phyloP scores from a whole-genome alignment of 2,329 filamentous ascomycete species.

The Cryphonectria radicalis region DNA sequence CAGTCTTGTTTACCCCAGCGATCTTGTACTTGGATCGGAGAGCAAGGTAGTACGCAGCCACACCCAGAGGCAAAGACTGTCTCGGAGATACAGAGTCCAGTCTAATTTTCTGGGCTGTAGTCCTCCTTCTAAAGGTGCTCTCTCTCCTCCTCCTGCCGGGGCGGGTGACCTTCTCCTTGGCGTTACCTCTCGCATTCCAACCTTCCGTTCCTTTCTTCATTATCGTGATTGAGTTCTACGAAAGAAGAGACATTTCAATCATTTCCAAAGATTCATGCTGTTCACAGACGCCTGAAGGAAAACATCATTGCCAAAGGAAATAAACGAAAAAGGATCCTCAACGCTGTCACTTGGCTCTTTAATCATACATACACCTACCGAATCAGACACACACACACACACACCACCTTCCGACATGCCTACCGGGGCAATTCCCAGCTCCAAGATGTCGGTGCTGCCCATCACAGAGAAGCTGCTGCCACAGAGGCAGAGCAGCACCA shows the following conservation, averaged over 20 bases:
- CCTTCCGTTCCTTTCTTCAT: not conserved
- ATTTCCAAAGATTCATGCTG: not conserved
- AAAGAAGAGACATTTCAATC: too few relatives aligned
- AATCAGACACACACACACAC: not conserved
- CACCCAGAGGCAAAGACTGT: not conserved
- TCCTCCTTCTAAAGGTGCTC: not conserved
- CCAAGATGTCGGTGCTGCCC: conserved; percentile 26
- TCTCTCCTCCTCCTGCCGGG: not conserved
- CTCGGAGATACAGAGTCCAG: not conserved
- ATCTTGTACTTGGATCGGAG: not conserved
- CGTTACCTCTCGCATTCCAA: not conserved
- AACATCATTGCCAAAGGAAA: not conserved
- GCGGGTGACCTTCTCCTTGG: not conserved
- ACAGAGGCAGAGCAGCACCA: not conserved
- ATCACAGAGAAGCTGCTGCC: conserved; percentile 22
- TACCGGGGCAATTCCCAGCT: conserved; percentile 11
- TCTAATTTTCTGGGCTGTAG: not conserved
- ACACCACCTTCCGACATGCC: conserved; percentile 11
- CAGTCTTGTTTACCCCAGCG: not conserved
- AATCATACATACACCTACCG: too few relatives aligned
- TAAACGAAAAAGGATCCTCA: not conserved
- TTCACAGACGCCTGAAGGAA: not conserved
- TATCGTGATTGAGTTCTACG: not conserved
- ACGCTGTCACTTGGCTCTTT: not conserved
- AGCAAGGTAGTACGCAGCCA: not conserved